Evolutionary conservation across 73 alveolate genomes (phyloP).

Genomic region (Tetrahymena borealis): DNA sequence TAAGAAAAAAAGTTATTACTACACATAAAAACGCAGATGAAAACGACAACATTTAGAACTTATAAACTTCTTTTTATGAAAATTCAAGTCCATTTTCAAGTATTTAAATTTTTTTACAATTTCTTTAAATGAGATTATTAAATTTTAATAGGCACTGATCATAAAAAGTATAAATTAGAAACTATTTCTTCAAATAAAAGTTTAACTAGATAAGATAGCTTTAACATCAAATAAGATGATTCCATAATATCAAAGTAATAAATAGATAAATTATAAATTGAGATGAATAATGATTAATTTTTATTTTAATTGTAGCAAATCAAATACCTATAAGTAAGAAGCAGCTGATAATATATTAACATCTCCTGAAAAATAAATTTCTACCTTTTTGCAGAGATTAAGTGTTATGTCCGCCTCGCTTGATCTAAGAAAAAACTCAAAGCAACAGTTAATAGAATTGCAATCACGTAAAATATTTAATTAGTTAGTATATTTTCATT

Average conservation of each 20-base stretch:
- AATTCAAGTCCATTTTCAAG: neutral
- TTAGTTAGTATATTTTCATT: no score
- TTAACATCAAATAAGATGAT: neutral
- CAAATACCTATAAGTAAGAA: neutral
- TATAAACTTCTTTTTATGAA: neutral
- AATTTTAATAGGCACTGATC: neutral
- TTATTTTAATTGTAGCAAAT: no score
- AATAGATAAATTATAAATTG: no score
- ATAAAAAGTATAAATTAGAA: neutral
- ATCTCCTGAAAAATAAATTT: neutral
- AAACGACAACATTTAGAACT: neutral
- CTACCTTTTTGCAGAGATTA: neutral
- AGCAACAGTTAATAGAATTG: neutral
- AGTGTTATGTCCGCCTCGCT: neutral
- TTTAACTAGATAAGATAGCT: neutral
- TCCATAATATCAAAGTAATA: neutral
- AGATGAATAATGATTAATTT: no score
- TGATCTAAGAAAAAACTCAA: neutral
- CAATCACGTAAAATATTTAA: neutral
- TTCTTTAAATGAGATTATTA: no score
- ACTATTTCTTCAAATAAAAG: neutral
- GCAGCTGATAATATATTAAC: neutral
- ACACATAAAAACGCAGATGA: neutral
- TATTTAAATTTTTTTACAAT: neutral
- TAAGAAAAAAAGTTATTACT: neutral